Evolutionary conservation across 306 rosid species (phyloP).

Genomic region (Prunus salicina): DNA sequence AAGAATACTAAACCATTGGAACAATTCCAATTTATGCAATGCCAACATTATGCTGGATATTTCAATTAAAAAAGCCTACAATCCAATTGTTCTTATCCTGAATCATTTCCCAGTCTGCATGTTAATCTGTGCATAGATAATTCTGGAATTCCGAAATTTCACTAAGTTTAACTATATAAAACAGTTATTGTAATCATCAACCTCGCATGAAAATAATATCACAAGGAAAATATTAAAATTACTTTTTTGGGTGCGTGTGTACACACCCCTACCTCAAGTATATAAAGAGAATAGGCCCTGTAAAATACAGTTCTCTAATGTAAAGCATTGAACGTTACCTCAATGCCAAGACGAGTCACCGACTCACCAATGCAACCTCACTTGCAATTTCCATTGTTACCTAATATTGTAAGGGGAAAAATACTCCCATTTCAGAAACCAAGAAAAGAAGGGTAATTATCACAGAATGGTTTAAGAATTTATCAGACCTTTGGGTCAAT

Average conservation of each 20-base stretch:
- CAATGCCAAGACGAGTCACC: conserved; percentile 93
- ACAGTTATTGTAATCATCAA: not conserved
- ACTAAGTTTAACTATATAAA: not conserved
- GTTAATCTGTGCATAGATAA: not conserved
- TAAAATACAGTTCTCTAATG: conserved; percentile 9
- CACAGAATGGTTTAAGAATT: not conserved
- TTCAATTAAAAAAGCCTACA: not conserved
- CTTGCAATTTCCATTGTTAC: conserved; percentile 89
- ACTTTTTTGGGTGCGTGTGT: not conserved
- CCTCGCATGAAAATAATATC: not conserved
- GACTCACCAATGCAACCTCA: conserved; percentile 92
- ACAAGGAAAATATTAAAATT: not conserved
- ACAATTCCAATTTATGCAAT: not conserved
- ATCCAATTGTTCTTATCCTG: not conserved
- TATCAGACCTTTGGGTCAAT: conserved; percentile 86
- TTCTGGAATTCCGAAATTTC: not conserved
- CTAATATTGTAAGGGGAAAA: conserved; percentile 32
- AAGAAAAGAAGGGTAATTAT: not conserved
- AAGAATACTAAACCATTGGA: not conserved
- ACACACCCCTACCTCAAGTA: not conserved
- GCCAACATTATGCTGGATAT: not conserved
- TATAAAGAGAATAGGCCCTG: not conserved
- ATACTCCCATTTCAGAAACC: conserved; percentile 8
- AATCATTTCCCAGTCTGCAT: conserved; percentile 1
- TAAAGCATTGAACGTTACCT: conserved; percentile 43